Conservation (phyloP, 192 early-diverging fungal species). For the Mortierella alpina region DNA sequence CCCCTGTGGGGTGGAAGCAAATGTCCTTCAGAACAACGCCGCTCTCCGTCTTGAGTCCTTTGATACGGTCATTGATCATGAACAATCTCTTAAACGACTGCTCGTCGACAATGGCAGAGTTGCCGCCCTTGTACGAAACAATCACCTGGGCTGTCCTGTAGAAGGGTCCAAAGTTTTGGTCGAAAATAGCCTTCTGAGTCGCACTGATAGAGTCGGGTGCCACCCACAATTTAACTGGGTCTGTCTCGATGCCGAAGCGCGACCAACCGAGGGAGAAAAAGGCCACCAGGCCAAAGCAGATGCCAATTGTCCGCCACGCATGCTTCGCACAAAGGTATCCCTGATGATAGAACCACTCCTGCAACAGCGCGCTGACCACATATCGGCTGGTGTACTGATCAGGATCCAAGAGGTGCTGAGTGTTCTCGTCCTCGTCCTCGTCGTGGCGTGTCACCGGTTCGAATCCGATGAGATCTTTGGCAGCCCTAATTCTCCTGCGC, state of each 20-base stretch:
- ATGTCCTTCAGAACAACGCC: constrained; percentile 62
- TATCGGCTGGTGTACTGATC: constrained; percentile 61
- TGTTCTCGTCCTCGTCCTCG: constrained; percentile 54
- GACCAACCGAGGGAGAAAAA: constrained; percentile 69
- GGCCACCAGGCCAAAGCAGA: constrained; percentile 54
- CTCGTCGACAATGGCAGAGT: constrained; percentile 54
- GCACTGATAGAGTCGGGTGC: constrained; percentile 65
- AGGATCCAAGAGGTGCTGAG: constrained; percentile 54
- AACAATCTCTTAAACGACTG: constrained; percentile 61
- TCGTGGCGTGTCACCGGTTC: constrained; percentile 60
- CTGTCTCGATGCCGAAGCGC: constrained; percentile 62
- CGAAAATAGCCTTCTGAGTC: constrained; percentile 67
- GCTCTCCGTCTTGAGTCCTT: constrained; percentile 40
- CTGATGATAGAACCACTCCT: constrained; percentile 71
- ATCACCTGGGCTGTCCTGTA: constrained; percentile 75
- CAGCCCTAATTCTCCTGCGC: constrained; percentile 23
- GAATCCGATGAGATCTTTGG: constrained; percentile 49
- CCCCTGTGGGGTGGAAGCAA: constrained; percentile 69
- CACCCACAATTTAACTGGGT: constrained; percentile 72
- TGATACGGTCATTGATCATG: constrained; percentile 60
- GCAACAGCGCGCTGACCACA: constrained; percentile 59
- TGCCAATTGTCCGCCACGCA: constrained; percentile 62
- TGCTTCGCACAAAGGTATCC: constrained; percentile 66
- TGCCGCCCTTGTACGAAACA: constrained; percentile 53
- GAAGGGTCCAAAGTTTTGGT: constrained; percentile 71